Evolutionary conservation across 2,329 filamentous ascomycete genomes (phyloP).

Genomic region (Geoglossum cookeanum): DNA sequence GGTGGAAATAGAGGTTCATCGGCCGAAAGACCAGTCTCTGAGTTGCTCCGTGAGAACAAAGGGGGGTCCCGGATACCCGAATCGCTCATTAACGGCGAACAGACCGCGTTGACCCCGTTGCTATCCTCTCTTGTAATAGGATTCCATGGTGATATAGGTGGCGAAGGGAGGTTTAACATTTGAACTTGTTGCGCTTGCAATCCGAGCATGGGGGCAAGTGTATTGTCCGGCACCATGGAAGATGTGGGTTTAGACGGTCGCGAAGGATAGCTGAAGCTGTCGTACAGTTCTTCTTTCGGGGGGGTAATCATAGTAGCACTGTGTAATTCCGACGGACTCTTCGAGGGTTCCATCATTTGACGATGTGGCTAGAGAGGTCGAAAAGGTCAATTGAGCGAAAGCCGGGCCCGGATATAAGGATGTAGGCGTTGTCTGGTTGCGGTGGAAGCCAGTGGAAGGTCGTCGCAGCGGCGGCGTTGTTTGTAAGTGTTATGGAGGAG

Average conservation of each 20-base stretch:
- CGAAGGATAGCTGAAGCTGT: constrained; percentile 34
- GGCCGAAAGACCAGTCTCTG: constrained; percentile 1
- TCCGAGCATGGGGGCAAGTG: constrained; percentile 1
- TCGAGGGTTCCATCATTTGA: neutral
- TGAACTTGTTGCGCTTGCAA: neutral
- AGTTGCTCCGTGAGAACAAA: constrained; percentile 1
- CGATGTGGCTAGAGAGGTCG: neutral
- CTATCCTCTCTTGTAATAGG: neutral
- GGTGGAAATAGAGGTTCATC: constrained; percentile 4
- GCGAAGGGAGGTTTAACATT: constrained; percentile 1
- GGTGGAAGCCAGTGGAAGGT: neutral
- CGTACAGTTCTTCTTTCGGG: constrained; percentile 33
- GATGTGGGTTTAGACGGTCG: constrained; percentile 5
- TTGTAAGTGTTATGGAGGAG: neutral
- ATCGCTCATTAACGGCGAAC: neutral
- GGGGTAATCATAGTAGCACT: constrained; percentile 34
- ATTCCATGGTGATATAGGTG: constrained; percentile 4
- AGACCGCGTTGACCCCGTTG: neutral
- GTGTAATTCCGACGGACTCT: neutral
- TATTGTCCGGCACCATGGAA: constrained; percentile 9
- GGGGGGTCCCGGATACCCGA: constrained; percentile 2
- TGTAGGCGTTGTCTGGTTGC: neutral
- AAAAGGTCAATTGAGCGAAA: neutral
- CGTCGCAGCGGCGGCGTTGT: neutral
- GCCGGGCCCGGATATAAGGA: neutral